These are phyloP conservation scores for Trichoderma oligosporum DNA, from an alignment of 2,329 filamentous ascomycete genomes.

Conservation along the genomic window DNA sequence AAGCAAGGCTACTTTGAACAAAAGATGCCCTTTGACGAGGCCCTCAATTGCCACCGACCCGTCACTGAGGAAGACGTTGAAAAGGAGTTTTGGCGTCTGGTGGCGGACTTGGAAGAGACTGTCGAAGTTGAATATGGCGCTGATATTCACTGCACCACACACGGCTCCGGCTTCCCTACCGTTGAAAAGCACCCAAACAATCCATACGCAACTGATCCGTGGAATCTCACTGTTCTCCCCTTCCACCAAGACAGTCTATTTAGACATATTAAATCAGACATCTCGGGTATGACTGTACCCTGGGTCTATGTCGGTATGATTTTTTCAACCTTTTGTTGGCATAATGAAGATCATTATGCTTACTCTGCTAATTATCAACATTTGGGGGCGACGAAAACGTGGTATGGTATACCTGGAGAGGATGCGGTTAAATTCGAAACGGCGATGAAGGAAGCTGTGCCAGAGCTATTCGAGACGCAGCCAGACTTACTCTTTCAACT, in stretches of 20 bases:
- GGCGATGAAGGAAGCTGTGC: constrained; percentile 92
- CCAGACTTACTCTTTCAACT: constrained; percentile 95
- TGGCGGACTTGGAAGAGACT: constrained; percentile 89
- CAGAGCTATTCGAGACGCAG: constrained; percentile 94
- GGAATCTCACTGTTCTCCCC: constrained; percentile 93
- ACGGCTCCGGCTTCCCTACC: constrained; percentile 94
- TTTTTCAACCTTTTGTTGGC: constrained; percentile 99
- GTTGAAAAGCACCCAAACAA: constrained; percentile 86
- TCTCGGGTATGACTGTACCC: constrained; percentile 97
- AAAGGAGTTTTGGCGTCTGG: constrained; percentile 92
- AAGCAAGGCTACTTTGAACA: constrained; percentile 90
- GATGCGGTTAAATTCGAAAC: constrained; percentile 93
- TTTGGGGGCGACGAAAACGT: constrained; percentile 96
- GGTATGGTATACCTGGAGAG: constrained; percentile 94
- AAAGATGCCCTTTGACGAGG: constrained; percentile 82
- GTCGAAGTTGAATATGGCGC: constrained; percentile 98
- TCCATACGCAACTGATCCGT: constrained; percentile 81
- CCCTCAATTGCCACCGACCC: constrained; percentile 73
- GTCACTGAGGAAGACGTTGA: constrained; percentile 96
- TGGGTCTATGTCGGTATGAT: constrained; percentile 99
- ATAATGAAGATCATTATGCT: constrained; percentile 96
- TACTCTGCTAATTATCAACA: constrained; percentile 99
- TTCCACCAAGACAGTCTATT: constrained; percentile 90
- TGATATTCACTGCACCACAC: constrained; percentile 96
- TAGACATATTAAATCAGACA: constrained; percentile 95